Conservation (phyloP, 768 basidiomycete species). For the Trametes coccinea region DNA sequence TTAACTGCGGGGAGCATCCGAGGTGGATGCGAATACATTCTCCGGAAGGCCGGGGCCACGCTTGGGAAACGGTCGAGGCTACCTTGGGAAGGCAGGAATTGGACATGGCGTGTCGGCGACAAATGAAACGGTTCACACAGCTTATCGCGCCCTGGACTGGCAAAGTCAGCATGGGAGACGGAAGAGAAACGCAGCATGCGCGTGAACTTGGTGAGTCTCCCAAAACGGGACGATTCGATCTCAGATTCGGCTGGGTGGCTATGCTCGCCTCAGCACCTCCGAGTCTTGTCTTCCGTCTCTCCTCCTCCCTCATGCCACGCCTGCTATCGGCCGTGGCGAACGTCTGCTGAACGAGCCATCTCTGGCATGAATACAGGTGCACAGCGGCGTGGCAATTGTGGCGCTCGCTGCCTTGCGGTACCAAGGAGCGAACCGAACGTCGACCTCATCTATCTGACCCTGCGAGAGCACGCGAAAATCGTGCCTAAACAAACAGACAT, state of each 20-base stretch:
- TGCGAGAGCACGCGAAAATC: background rate
- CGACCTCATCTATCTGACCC: background rate
- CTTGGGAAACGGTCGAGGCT: constrained; percentile 26
- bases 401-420: too few species aligned
- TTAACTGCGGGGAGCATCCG: constrained; percentile 32
- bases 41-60: constrained; percentile 26
- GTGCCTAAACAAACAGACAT: background rate
- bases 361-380: too few species aligned
- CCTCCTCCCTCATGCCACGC: background rate
- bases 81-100: constrained; percentile 22
- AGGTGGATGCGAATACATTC: constrained; percentile 31
- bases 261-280: background rate
- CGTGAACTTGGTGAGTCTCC: background rate
- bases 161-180: constrained; percentile 15
- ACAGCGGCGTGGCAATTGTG: too few species aligned
- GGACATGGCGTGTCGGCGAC: constrained; percentile 22
- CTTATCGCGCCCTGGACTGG: constrained; percentile 25
- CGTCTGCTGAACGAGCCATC: background rate
- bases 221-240: constrained; percentile 4
- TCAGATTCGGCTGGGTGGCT: constrained; percentile 16
- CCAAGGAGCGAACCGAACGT: too few species aligned
- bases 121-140: constrained; percentile 26
- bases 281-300: too few species aligned
- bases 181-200: background rate
- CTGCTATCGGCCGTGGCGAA: background rate